These are phyloP conservation scores for Cutaneotrichosporon sp. DNA, from an alignment of 1,284 basidiomycete species.

Conservation along the genomic window DNA sequence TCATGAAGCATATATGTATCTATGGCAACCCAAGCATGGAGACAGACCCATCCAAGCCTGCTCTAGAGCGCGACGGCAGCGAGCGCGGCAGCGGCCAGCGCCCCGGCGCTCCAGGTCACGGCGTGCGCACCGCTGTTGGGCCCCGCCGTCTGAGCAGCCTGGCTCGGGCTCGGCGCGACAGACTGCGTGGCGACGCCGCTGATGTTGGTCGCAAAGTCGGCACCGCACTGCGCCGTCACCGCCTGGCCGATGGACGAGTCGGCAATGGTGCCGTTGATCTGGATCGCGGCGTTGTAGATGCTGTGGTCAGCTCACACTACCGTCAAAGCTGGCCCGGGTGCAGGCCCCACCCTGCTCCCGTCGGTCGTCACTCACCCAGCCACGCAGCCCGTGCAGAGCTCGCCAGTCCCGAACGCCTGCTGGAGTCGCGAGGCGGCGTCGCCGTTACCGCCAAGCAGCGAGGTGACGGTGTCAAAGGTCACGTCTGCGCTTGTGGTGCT, in stretches of 20 bases:
- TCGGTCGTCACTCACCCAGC: background rate
- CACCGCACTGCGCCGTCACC: conserved; percentile 38
- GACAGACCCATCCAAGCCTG: too few relatives aligned
- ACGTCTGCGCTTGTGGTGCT: conserved; percentile 34
- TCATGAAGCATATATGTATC: background rate
- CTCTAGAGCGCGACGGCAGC: background rate
- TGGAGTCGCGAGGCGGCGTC: conserved; percentile 20
- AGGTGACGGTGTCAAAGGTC: conserved; percentile 29
- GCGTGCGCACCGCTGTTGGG: background rate
- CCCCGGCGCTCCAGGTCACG: background rate
- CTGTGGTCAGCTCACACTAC: conserved; percentile 15
- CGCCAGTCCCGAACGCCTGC: conserved; percentile 27
- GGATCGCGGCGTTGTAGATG: conserved; percentile 40
- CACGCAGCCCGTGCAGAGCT: conserved; percentile 49
- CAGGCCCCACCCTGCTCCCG: too few relatives aligned
- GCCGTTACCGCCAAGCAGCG: conserved; percentile 31
- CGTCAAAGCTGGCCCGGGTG: too few relatives aligned
- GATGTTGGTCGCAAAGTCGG: conserved; percentile 31
- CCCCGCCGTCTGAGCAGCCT: background rate
- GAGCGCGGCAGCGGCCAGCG: background rate
- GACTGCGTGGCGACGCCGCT: background rate
- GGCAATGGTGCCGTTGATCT: conserved; percentile 39
- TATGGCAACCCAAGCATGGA: background rate
- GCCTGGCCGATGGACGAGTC: conserved; percentile 30
- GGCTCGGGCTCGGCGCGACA: background rate